Conservation (phyloP, 768 basidiomycete genomes). For the Naganishia friedmannii region DNA sequence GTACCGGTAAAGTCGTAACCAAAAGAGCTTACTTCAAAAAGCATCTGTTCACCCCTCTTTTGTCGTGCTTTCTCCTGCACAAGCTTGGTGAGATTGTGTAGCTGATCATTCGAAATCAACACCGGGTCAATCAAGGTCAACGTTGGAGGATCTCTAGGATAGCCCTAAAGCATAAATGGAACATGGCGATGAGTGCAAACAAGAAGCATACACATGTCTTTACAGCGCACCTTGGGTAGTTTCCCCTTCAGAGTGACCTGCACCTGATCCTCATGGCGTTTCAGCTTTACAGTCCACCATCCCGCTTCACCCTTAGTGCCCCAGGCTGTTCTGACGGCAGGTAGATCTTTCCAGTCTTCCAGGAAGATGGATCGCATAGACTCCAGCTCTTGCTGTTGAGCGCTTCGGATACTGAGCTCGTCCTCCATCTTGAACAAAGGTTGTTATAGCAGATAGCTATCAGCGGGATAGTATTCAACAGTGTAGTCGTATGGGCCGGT, state of each 20-base stretch:
- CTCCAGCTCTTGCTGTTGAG: slow-evolving; percentile 46
- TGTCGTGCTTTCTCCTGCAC: slow-evolving; percentile 40
- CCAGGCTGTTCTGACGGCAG: slow-evolving; percentile 47
- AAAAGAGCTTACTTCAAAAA: slow-evolving; percentile 41
- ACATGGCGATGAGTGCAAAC: background rate
- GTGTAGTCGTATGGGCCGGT: background rate
- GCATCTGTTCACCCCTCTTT: slow-evolving; percentile 39
- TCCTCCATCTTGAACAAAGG: background rate
- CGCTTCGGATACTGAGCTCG: slow-evolving; percentile 20
- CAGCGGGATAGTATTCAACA: background rate
- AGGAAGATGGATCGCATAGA: slow-evolving; percentile 43
- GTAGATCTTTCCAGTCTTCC: slow-evolving; percentile 46
- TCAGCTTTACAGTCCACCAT: slow-evolving; percentile 43
- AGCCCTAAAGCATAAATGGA: slow-evolving; percentile 31
- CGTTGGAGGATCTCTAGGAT: slow-evolving; percentile 39
- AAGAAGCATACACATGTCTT: background rate
- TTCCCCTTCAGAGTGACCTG: slow-evolving; percentile 39
- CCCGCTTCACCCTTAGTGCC: slow-evolving; percentile 41
- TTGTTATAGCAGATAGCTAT: background rate
- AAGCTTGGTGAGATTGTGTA: slow-evolving; percentile 36
- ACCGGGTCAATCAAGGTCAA: slow-evolving; percentile 36
- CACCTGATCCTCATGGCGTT: slow-evolving; percentile 39
- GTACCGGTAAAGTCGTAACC: background rate
- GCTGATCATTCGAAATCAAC: slow-evolving; percentile 39
- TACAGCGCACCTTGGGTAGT: slow-evolving; percentile 40